Evolutionary conservation across 1,284 basidiomycete genomes (phyloP).

Genomic region (Austropuccinia psidii): DNA sequence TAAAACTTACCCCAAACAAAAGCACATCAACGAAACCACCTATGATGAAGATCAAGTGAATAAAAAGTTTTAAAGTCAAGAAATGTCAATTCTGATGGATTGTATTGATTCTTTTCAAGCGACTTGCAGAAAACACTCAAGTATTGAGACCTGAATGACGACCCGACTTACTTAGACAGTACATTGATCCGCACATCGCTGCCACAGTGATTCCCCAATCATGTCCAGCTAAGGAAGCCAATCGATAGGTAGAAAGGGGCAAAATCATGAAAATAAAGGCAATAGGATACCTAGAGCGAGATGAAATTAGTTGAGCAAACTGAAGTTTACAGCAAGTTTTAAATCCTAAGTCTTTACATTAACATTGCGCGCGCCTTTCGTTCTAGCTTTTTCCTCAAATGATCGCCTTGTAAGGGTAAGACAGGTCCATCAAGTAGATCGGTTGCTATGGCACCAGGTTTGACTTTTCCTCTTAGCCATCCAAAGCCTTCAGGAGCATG

Average conservation of each 20-base stretch:
- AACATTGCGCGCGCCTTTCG: slow-evolving; percentile 25
- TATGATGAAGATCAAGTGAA: background rate
- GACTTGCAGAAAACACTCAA: background rate
- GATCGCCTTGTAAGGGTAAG: slow-evolving; percentile 13
- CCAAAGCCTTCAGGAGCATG: background rate
- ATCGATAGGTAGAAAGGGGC: slow-evolving; percentile 25
- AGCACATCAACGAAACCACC: slow-evolving; percentile 35
- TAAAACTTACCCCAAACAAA: slow-evolving; percentile 29
- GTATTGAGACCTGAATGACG: background rate
- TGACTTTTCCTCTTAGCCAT: background rate
- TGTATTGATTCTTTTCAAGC: background rate
- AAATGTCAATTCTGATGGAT: background rate
- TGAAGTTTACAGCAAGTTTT: background rate
- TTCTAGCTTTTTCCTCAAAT: slow-evolving; percentile 20
- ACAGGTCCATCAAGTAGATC: slow-evolving; percentile 5
- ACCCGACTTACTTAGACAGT: slow-evolving; percentile 32
- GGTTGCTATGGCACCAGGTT: background rate
- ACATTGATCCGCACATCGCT: slow-evolving; percentile 2
- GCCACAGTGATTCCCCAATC: slow-evolving; percentile 33
- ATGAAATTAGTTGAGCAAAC: background rate
- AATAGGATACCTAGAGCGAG: slow-evolving; percentile 19
- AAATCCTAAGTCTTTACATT: slow-evolving; percentile 1
- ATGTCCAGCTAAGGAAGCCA: slow-evolving; percentile 31
- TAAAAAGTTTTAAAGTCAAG: too few species aligned
- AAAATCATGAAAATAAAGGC: slow-evolving; percentile 32